These are phyloP conservation scores for Daldinia grandis DNA, from an alignment of 495 filamentous ascomycete species.

Conservation along the genomic window DNA sequence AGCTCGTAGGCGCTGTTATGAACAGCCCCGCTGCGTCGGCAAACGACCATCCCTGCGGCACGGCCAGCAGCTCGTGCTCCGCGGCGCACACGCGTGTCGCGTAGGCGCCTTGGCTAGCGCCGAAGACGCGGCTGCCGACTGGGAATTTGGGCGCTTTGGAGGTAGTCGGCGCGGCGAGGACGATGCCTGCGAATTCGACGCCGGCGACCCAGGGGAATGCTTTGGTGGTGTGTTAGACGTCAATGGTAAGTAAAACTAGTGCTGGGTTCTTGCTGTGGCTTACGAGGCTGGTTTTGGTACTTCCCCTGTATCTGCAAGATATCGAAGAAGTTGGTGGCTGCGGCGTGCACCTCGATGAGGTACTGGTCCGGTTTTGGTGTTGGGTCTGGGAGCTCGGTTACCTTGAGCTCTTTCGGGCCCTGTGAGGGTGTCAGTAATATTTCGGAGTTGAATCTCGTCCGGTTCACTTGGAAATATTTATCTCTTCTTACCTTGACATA, in stretches of 20 bases:
- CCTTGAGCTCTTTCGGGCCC: conserved; percentile 81
- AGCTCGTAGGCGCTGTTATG: conserved; percentile 90
- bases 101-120: conserved; percentile 85
- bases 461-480: background rate
- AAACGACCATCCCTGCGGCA: conserved; percentile 83
- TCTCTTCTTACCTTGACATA: conserved; percentile 75
- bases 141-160: conserved; percentile 60
- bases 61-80: conserved; percentile 72
- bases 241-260: background rate
- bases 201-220: conserved; percentile 88
- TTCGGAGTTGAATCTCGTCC: background rate
- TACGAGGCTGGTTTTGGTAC: conserved; percentile 70
- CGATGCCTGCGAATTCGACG: conserved; percentile 82
- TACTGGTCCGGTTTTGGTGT: conserved; percentile 76
- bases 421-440: conserved; percentile 45
- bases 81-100: conserved; percentile 74
- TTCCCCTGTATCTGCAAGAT: conserved; percentile 87
- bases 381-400: conserved; percentile 77
- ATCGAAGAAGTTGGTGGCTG: conserved; percentile 96
- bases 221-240: conserved; percentile 55
- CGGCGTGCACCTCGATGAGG: conserved; percentile 86
- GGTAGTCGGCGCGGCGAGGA: conserved; percentile 68
- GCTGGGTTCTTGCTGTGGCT: background rate
- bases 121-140: conserved; percentile 84
- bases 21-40: conserved; percentile 88